Evolutionary conservation across 1,139 yeast species (phyloP), one percentile per base, ranked within the genome.

Genomic region (Blastobotrys persicus): DNA sequence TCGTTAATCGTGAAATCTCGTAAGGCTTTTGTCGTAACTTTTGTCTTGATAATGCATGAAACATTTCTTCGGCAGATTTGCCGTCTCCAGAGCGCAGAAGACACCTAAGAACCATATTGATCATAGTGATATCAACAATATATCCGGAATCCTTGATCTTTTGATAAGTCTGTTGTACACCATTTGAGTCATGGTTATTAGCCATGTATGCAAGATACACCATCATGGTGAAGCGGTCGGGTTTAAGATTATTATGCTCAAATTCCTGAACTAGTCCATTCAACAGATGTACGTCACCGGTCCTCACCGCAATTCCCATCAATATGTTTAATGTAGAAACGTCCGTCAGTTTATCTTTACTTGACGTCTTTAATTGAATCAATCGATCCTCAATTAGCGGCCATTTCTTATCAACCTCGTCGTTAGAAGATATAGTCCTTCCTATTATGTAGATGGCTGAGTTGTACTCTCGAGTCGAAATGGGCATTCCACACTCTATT

Each of bases 401-500:
- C 48, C 47, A 35, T 32, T 45, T 17, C 42, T 41, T 20, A 40
- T 39, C 17, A 19, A 26, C 23, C 18, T 37, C 38, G 13, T 39
- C 32, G 6, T 28, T 34, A 1, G 37, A 33, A 5, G 41, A 19
- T 3, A 45, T 41, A 12, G 28, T 41, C 32, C 28, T 43, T 14
- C 40, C 46, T 35, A 54, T 54, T 35, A 47, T 44, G 16, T 45
- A 18, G 35, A 55, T 40, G 7, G 56, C 56, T 0, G 57, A 46
- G 28, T 53, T 54, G 35, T 54, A 50, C 45, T 59, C 63, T 19
- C 53, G 45, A n/a, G 45, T 45, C 2, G 62, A 54, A 13, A 59
- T 44, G n/a, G 60, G 62, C 58, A 59, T 50, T 17, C 55, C 56
- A 28, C 59, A 48, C 17, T 55, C 60, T 11, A 51, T 48, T 11